Evolutionary conservation across 345 rosid genomes (phyloP).

Genomic region (Acer negundo): DNA sequence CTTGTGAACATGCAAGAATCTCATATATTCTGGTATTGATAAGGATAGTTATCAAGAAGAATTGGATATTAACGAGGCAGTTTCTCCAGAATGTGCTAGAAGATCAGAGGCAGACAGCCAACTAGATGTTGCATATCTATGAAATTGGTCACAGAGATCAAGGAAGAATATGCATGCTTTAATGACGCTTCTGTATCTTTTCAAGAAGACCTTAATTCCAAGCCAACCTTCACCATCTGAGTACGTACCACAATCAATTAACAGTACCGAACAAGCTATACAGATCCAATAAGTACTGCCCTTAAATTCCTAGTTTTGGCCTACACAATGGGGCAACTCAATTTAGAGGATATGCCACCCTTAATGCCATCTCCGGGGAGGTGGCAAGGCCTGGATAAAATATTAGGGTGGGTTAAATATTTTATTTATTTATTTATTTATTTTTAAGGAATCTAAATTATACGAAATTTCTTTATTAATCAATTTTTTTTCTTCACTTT

Average conservation of each 20-base stretch:
- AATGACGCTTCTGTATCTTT: conserved; percentile 23
- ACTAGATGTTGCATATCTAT: conserved; percentile 28
- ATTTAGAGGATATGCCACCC: conserved; percentile 59
- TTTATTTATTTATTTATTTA: no score
- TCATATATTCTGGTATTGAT: conserved; percentile 15
- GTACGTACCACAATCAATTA: conserved; percentile 29
- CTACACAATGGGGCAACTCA: conserved; percentile 39
- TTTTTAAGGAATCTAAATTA: no score
- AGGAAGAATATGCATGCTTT: conserved; percentile 18
- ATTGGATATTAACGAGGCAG: conserved; percentile 26
- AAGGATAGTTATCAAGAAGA: conserved; percentile 31
- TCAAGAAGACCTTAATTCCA: conserved; percentile 23
- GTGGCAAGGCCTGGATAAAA: no score
- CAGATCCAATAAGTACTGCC: conserved; percentile 35
- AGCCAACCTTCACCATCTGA: conserved; percentile 25
- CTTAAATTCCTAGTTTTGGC: conserved; percentile 35
- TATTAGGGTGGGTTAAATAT: no score
- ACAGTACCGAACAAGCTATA: conserved; percentile 24
- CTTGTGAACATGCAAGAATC: conserved; percentile 28
- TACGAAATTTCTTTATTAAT: no score
- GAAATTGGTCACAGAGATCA: conserved; percentile 24
- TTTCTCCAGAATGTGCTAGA: conserved; percentile 28
- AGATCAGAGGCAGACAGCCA: conserved; percentile 37
- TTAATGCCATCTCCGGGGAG: no score
- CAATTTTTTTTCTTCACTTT: no score